Evolutionary conservation across 257 asterid species (phyloP), one percentile per base, ranked within the genome.

Genomic region (Mentha longifolia): DNA sequence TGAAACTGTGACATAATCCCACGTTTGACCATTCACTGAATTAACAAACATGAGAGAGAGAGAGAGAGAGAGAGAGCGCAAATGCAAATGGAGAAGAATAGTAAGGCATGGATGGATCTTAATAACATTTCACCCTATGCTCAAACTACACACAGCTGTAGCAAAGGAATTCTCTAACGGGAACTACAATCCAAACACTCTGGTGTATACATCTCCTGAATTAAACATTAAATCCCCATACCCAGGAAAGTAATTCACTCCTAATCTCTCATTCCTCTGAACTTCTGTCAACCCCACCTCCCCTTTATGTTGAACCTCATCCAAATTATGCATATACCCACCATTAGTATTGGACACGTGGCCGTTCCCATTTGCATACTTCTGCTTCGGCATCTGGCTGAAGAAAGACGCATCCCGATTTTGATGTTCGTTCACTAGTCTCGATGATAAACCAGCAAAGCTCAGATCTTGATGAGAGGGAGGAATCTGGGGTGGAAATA

Each of bases 141-240:
- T 57, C 74, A 57, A 64, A 61, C 67, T 65, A 71, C 79, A 75
- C 58, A 59, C 65, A 73, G 83, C 79, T 72, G 68, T 50, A 58
- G 60, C 46, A 64, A 28, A 22, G 42, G 49, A 64, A 59, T 62
- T 72, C 11, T 74, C 67, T 75, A 75, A 28, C 12, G 16, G 47
- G 30, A 69, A 70, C 87, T 84, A 87, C 95, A 81, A 84, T 73
- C 89, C 87, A 67, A 83, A 87, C 47, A 86, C 85, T 81, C 85
- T 83, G 75, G 77, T 77, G 85, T 83, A 87, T 81, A 83, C 82
- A 77, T 92, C 96, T 1, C 92, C 86, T 15, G 95, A 79, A 79
- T 79, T 81, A 63, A 81, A 81, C 87, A 74, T 84, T 70, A 80
- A 20, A 82, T 86, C 93, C 74, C 84, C 98, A 74, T 92, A 82